Conservation (phyloP, 352 stramenopile species). For the Saprolegnia diclina region DNA sequence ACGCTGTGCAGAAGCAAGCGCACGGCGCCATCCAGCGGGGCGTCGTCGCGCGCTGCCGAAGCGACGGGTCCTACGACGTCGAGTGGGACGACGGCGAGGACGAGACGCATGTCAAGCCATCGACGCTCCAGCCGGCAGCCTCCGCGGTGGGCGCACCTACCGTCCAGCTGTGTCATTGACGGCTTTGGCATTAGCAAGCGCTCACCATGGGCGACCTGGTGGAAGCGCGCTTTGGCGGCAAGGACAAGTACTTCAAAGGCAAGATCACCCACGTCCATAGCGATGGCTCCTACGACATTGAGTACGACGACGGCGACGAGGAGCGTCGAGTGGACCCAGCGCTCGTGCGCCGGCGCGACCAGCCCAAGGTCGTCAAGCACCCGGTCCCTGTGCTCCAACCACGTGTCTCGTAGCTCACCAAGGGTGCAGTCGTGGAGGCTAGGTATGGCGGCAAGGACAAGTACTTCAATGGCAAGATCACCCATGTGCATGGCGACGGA, state of each 20-base stretch:
- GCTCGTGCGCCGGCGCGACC: neutral
- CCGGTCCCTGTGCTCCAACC: too few species aligned
- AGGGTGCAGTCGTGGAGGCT: constrained; percentile 53
- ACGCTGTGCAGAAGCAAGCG: constrained; percentile 48
- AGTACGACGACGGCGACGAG: constrained; percentile 68
- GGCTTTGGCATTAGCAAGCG: too few species aligned
- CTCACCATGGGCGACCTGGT: constrained; percentile 49
- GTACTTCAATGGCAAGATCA: constrained; percentile 51
- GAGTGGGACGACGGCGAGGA: constrained; percentile 66
- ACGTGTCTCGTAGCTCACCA: constrained; percentile 52
- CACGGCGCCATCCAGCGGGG: constrained; percentile 40
- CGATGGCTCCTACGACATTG: constrained; percentile 56
- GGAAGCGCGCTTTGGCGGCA: constrained; percentile 59
- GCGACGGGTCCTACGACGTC: constrained; percentile 55
- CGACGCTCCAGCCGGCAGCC: too few species aligned
- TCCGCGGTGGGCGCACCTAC: too few species aligned
- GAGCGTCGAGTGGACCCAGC: constrained; percentile 40
- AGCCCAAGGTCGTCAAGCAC: too few species aligned
- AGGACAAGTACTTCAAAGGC: constrained; percentile 42
- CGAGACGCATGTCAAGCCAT: constrained; percentile 41
- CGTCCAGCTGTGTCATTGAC: too few species aligned
- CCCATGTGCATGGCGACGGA: constrained; percentile 42
- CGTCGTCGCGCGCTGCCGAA: constrained; percentile 41
- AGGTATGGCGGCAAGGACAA: constrained; percentile 45
- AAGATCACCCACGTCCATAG: constrained; percentile 44